These are phyloP conservation scores for Heritiera littoralis DNA, from an alignment of 345 rosid genomes.

Conservation along the genomic window DNA sequence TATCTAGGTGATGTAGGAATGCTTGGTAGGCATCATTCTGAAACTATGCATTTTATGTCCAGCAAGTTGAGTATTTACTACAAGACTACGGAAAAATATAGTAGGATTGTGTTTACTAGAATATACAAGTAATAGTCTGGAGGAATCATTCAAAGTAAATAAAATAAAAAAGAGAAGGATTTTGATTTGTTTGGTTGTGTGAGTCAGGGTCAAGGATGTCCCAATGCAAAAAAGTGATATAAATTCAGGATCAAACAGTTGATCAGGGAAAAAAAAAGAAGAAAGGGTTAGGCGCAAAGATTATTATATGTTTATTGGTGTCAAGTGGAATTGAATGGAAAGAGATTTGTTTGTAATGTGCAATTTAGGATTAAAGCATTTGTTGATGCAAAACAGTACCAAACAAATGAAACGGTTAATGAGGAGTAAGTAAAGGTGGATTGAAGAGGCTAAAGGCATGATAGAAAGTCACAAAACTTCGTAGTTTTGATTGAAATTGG, in stretches of 20 bases:
- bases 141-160: background rate
- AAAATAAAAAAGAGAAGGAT: background rate
- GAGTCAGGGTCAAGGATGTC: background rate
- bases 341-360: background rate
- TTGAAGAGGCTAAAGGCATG: background rate
- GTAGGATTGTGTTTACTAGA: background rate
- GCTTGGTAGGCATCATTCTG: background rate
- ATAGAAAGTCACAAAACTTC: background rate
- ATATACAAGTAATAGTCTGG: background rate
- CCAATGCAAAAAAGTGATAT: background rate
- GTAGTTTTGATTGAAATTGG: background rate
- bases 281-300: background rate
- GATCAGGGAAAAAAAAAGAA: background rate
- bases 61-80: background rate
- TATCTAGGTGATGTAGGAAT: background rate
- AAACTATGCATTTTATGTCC: background rate
- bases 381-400: background rate
- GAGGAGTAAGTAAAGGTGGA: background rate
- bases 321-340: background rate
- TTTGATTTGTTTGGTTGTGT: background rate
- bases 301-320: background rate
- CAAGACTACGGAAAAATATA: background rate
- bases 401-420: background rate
- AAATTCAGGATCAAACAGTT: background rate
- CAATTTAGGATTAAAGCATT: background rate